A percentile compares a stretch with the other conserved stretches of the same genome.
Evolutionary conservation across 2,329 filamentous ascomycete genomes (phyloP).

Genomic region (Dryadomyces quercus-mongolicae): DNA sequence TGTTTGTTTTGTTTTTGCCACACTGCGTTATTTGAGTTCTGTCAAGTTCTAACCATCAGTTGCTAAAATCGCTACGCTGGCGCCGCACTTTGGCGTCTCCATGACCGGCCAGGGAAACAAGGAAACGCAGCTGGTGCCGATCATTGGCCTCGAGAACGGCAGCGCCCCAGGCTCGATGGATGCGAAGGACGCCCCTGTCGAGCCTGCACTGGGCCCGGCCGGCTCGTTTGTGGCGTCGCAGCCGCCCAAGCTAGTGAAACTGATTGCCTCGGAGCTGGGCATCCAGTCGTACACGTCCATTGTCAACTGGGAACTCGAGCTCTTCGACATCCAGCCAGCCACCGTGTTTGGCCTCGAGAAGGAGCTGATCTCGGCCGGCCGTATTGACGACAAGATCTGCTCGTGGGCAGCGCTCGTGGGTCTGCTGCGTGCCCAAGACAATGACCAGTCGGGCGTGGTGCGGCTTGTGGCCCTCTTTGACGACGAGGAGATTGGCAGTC

Average conservation of each 20-base stretch:
- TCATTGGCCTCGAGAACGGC: conserved; percentile 76
- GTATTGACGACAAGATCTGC: conserved; percentile 96
- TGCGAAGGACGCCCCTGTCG: conserved; percentile 14
- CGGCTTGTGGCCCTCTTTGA: conserved; percentile 93
- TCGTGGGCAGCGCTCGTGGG: conserved; percentile 83
- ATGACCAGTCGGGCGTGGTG: conserved; percentile 52
- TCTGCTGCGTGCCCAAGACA: conserved; percentile 55
- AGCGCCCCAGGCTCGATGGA: conserved; percentile 26
- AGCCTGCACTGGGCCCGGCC: conserved; percentile 40
- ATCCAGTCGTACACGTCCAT: conserved; percentile 63
- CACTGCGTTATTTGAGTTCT: too few species aligned
- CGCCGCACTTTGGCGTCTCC: conserved; percentile 81
- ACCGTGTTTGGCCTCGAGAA: conserved; percentile 73
- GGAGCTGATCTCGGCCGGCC: conserved; percentile 89
- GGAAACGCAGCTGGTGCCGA: conserved; percentile 89
- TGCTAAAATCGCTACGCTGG: conserved; percentile 80
- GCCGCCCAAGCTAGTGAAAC: conserved; percentile 70
- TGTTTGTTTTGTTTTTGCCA: background rate
- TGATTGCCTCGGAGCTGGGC: conserved; percentile 68
- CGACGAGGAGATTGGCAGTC: conserved; percentile 89
- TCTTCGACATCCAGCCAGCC: conserved; percentile 83
- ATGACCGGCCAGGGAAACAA: conserved; percentile 59
- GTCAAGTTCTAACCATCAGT: conserved; percentile 31
- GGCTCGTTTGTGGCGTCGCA: conserved; percentile 73
- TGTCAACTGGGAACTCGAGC: conserved; percentile 92